These are phyloP conservation scores for Phytopythium kandeliae DNA, from an alignment of 352 stramenopile species.

Conservation along the genomic window DNA sequence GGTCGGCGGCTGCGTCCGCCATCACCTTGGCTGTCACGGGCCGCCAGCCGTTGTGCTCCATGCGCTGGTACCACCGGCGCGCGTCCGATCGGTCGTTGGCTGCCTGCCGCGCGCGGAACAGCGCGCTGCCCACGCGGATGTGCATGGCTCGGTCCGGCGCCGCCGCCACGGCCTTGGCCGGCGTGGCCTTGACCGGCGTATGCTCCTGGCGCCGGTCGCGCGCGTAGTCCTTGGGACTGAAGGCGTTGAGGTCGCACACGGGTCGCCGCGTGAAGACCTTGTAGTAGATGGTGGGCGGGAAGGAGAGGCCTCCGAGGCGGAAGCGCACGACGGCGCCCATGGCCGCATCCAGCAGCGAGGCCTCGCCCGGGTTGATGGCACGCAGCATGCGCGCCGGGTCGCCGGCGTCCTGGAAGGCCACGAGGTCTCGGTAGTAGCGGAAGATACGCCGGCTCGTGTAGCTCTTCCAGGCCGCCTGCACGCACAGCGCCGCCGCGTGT, in stretches of 20 bases:
- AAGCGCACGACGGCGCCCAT: conserved; percentile 84
- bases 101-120: conserved; percentile 52
- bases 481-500: conserved; percentile 22
- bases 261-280: conserved; percentile 88
- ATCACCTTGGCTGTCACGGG: conserved; percentile 82
- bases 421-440: conserved; percentile 71
- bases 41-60: conserved; percentile 91
- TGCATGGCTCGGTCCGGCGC: conserved; percentile 21
- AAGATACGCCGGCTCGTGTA: conserved; percentile 78
- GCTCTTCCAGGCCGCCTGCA: conserved; percentile 67
- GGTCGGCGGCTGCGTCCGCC: conserved; percentile 49
- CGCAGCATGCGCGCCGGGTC: conserved; percentile 77
- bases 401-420: conserved; percentile 71
- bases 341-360: conserved; percentile 69
- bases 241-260: conserved; percentile 86
- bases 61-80: conserved; percentile 77
- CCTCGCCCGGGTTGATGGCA: conserved; percentile 81
- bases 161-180: conserved; percentile 17
- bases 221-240: conserved; percentile 89
- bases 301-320: conserved; percentile 77
- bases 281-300: conserved; percentile 93
- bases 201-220: conserved; percentile 29
- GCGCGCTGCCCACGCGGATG: conserved; percentile 71
- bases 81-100: conserved; percentile 30
- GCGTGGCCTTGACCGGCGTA: no score